Conservation (phyloP, 805 yeast species). For the Candida insectalens region DNA sequence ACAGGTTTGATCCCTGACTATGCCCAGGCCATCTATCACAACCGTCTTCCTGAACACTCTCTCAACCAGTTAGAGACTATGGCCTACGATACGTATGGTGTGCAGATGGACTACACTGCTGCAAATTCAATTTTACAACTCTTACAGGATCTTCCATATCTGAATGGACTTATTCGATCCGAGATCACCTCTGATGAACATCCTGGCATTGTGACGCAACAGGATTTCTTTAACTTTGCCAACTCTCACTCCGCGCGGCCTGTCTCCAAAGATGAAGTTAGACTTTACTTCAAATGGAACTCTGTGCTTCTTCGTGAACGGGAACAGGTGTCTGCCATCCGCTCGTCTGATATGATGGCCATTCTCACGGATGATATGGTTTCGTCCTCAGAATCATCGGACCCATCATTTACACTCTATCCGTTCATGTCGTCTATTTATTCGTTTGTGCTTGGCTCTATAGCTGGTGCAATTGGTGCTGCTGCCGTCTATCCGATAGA, state of each 20-base stretch:
- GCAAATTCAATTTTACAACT: slow-evolving; percentile 38
- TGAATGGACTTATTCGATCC: slow-evolving; percentile 22
- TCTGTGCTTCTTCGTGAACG: slow-evolving; percentile 19
- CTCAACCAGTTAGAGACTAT: slow-evolving; percentile 46
- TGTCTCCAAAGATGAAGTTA: slow-evolving; percentile 19
- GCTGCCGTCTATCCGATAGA: slow-evolving; percentile 96
- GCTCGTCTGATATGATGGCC: slow-evolving; percentile 23
- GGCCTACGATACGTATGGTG: slow-evolving; percentile 27
- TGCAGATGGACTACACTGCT: slow-evolving; percentile 36
- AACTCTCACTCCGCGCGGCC: slow-evolving; percentile 8
- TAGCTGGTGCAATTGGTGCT: slow-evolving; percentile 98
- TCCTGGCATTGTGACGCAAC: slow-evolving; percentile 4
- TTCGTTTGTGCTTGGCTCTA: slow-evolving; percentile 82
- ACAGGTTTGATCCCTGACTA: slow-evolving; percentile 4
- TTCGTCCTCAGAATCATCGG: slow-evolving; percentile 37
- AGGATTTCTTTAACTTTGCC: slow-evolving; percentile 18
- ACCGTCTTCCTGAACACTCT: slow-evolving; percentile 36
- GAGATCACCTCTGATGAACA: slow-evolving; percentile 14
- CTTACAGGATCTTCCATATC: slow-evolving; percentile 26
- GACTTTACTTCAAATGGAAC: slow-evolving; percentile 27
- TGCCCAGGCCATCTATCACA: slow-evolving; percentile 18
- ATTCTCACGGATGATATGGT: slow-evolving; percentile 45
- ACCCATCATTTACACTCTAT: slow-evolving; percentile 33
- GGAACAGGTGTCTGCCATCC: slow-evolving; percentile 15
- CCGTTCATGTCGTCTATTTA: slow-evolving; percentile 79